These are phyloP conservation scores for Ogataea methanolica DNA, from an alignment of 805 yeast genomes.

Conservation along the genomic window DNA sequence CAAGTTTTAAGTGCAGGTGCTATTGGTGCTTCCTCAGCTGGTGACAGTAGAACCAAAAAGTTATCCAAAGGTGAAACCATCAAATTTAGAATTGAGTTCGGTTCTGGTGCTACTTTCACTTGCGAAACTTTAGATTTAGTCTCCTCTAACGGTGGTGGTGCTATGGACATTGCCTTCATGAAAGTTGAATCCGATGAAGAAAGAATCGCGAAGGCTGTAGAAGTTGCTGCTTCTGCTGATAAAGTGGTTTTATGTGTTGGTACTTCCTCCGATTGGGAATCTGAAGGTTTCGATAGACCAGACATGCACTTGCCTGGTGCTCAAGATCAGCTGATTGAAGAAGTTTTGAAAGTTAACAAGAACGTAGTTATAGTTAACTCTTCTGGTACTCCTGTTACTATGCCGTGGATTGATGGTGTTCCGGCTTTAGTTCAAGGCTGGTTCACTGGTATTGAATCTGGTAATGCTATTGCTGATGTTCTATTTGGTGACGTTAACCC, in stretches of 20 bases:
- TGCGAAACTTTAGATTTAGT: slow-evolving; percentile 3
- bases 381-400: slow-evolving; percentile 37
- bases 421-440: slow-evolving; percentile 32
- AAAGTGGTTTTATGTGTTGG: slow-evolving; percentile 35
- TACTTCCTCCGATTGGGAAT: slow-evolving; percentile 36
- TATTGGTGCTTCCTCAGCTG: slow-evolving; percentile 52
- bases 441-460: slow-evolving; percentile 38
- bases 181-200: slow-evolving; percentile 8
- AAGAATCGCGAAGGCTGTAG: slow-evolving; percentile 26
- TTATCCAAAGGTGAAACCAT: slow-evolving; percentile 43
- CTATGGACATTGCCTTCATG: slow-evolving; percentile 15
- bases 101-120: slow-evolving; percentile 39
- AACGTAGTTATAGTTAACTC: slow-evolving; percentile 35
- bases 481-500: slow-evolving; percentile 41
- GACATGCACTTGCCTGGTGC: slow-evolving; percentile 33
- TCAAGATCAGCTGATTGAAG: slow-evolving; percentile 31
- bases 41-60: slow-evolving; percentile 35
- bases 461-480: slow-evolving; percentile 40
- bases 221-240: slow-evolving; percentile 30
- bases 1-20: slow-evolving; percentile 48
- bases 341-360: slow-evolving; percentile 30
- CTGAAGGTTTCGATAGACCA: slow-evolving; percentile 37
- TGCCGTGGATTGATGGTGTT: slow-evolving; percentile 35
- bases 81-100: slow-evolving; percentile 45
- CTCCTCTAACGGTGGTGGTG: slow-evolving; percentile 18